phyloP scores from a whole-genome alignment of 345 rosid species.

The Salix viminalis region DNA sequence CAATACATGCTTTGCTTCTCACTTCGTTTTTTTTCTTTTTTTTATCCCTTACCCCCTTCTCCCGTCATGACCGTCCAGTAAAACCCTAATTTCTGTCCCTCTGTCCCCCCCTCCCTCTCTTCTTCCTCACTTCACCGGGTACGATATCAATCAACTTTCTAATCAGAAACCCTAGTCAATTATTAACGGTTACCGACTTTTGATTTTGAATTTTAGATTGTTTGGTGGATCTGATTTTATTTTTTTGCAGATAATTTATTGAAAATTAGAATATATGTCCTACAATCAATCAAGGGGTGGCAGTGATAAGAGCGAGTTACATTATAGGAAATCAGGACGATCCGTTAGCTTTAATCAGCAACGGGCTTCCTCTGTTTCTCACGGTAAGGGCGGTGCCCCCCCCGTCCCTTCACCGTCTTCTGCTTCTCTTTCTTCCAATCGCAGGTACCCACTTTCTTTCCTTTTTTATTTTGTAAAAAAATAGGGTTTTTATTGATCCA shows the following conservation, averaged over 20 bases:
- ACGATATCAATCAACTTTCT: not conserved
- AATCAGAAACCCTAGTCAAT: slow-evolving; percentile 10
- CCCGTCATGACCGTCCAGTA: slow-evolving; percentile 50
- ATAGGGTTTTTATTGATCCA: not conserved
- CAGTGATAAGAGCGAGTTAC: slow-evolving; percentile 71
- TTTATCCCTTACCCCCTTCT: slow-evolving; percentile 19
- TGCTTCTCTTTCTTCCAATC: slow-evolving; percentile 37
- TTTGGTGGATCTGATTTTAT: slow-evolving; percentile 20
- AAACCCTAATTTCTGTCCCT: slow-evolving; percentile 58
- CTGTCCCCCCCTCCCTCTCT: slow-evolving; percentile 14
- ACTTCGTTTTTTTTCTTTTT: not conserved
- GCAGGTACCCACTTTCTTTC: slow-evolving; percentile 45
- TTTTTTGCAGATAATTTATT: slow-evolving; percentile 12
- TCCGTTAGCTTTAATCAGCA: slow-evolving; percentile 60
- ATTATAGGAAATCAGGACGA: slow-evolving; percentile 68
- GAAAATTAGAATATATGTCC: slow-evolving; percentile 75
- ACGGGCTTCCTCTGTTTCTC: slow-evolving; percentile 60
- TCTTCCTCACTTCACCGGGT: slow-evolving; percentile 12
- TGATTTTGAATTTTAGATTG: slow-evolving; percentile 2
- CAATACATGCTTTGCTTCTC: not conserved
- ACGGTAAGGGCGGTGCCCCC: slow-evolving; percentile 68
- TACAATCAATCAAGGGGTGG: slow-evolving; percentile 92
- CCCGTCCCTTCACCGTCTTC: slow-evolving; percentile 64
- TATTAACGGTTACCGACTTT: not conserved
- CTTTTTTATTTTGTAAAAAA: not conserved